A percentile compares a stretch with the other conserved stretches of the same genome.
Conservation (phyloP, 1,139 yeast species). For the Kurtzmaniella natalensis region DNA sequence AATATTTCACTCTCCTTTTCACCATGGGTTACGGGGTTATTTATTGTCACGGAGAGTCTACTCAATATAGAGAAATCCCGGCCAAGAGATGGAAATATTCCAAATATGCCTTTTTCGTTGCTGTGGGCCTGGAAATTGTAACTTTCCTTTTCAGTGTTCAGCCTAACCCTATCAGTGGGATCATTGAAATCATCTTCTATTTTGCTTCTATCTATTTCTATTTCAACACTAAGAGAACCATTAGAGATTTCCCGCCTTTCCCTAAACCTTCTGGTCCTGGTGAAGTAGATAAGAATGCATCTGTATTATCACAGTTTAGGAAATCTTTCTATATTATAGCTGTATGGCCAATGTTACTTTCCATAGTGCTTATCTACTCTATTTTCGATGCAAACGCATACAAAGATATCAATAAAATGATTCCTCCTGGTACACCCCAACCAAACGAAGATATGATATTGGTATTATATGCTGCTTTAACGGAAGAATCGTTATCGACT, state of each 20-base stretch:
- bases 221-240: constrained; percentile 25
- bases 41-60: constrained; percentile 24
- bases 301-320: constrained; percentile 23
- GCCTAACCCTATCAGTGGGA: background rate
- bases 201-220: constrained; percentile 18
- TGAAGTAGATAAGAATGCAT: constrained; percentile 18
- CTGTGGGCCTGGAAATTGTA: background rate
- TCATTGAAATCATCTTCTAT: constrained; percentile 5
- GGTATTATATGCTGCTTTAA: too few relatives aligned
- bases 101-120: constrained; percentile 11
- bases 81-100: constrained; percentile 16
- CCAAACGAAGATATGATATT: too few relatives aligned
- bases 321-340: constrained; percentile 27
- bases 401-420: too few relatives aligned
- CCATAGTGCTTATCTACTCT: too few relatives aligned
- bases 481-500: background rate
- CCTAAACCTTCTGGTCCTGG: constrained; percentile 14
- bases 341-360: constrained; percentile 27
- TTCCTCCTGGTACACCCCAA: too few relatives aligned
- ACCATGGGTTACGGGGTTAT: constrained; percentile 40
- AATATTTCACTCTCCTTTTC: constrained; percentile 22
- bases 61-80: constrained; percentile 26
- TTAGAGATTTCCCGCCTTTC: constrained; percentile 30
- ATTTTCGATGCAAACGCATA: too few relatives aligned
- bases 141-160: background rate